These are phyloP conservation scores for Balakata baccata DNA, from an alignment of 345 rosid genomes.

Conservation along the genomic window DNA sequence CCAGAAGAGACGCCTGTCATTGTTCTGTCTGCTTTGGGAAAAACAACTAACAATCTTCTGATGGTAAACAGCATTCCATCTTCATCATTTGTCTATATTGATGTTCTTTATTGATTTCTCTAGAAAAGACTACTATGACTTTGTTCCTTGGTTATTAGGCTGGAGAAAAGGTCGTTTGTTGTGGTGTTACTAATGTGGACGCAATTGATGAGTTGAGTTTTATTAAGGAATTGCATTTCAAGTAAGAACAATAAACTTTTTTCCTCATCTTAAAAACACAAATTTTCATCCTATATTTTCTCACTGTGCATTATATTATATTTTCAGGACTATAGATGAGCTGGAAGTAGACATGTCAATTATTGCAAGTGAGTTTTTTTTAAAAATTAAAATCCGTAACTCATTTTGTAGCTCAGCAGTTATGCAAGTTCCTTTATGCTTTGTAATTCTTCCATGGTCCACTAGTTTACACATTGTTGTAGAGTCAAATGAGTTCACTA, in stretches of 20 bases:
- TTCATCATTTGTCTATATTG: too few relatives aligned
- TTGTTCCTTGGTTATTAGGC: slow-evolving; percentile 44
- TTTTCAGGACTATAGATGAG: slow-evolving; percentile 69
- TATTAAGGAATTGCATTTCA: slow-evolving; percentile 66
- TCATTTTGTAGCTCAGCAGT: background rate
- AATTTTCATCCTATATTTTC: background rate
- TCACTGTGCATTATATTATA: slow-evolving; percentile 5
- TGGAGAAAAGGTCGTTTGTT: slow-evolving; percentile 88
- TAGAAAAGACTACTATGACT: background rate
- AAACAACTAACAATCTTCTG: slow-evolving; percentile 85
- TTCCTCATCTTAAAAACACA: background rate
- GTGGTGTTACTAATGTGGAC: slow-evolving; percentile 74
- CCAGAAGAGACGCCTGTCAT: slow-evolving; percentile 75
- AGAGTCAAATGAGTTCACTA: background rate
- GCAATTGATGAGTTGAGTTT: slow-evolving; percentile 66
- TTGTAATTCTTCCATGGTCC: background rate
- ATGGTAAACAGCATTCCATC: slow-evolving; percentile 36
- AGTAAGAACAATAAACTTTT: slow-evolving; percentile 33
- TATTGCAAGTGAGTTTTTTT: slow-evolving; percentile 61
- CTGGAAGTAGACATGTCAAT: slow-evolving; percentile 56
- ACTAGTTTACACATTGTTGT: background rate
- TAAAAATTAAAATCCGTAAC: background rate
- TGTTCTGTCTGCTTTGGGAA: slow-evolving; percentile 98
- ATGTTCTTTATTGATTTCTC: background rate
- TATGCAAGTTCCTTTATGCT: background rate